Percentiles rank a stretch among this genome's conserved stretches.
These are phyloP conservation scores for Termitomyces sp. DNA, from an alignment of 768 basidiomycete genomes.

Conservation along the genomic window DNA sequence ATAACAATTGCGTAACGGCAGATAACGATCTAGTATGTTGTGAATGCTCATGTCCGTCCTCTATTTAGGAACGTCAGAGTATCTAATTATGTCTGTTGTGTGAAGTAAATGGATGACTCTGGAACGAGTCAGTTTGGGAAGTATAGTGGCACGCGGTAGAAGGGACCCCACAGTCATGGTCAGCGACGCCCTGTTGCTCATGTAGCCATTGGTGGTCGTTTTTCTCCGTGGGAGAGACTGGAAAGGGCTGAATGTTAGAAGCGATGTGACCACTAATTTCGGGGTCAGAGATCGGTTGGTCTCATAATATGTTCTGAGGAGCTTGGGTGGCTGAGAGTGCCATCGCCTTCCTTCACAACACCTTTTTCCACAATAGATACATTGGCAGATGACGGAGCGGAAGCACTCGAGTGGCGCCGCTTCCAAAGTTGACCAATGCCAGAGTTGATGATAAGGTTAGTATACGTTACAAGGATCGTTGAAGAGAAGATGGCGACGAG, in stretches of 20 bases:
- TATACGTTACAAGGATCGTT: constrained; percentile 61
- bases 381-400: constrained; percentile 18
- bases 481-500: constrained; percentile 68
- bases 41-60: constrained; percentile 1
- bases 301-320: constrained; percentile 22
- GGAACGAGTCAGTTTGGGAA: constrained; percentile 14
- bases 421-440: constrained; percentile 28
- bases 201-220: constrained; percentile 26
- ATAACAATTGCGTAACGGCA: neutral
- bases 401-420: constrained; percentile 7
- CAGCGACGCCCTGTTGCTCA: constrained; percentile 26
- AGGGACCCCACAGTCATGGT: constrained; percentile 35
- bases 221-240: constrained; percentile 36
- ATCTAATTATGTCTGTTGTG: constrained; percentile 5
- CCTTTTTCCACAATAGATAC: constrained; percentile 39
- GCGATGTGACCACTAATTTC: constrained; percentile 37
- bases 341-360: constrained; percentile 32
- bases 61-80: neutral
- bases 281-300: constrained; percentile 49
- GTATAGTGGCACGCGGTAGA: constrained; percentile 25
- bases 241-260: constrained; percentile 37
- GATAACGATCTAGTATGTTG: neutral
- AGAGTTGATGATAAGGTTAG: constrained; percentile 57
- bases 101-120: constrained; percentile 9
- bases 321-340: constrained; percentile 4